Base-by-base conservation (phyloP, 1,139 yeast species). In the Debaryomyces coudertii region DNA sequence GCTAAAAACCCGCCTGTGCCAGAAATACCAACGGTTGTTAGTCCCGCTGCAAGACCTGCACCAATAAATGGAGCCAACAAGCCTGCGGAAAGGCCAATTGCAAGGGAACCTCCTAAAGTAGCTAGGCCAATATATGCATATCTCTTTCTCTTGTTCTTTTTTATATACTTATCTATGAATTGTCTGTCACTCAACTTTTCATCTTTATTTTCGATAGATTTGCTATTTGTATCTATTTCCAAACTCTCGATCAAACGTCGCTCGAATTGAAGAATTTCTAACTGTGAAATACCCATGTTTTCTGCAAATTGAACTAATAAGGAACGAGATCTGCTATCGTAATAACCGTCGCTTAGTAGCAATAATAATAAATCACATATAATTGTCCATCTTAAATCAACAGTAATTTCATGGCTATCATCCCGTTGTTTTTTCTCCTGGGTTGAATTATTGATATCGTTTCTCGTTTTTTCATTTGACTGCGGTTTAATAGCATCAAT, bases 1-100 rank as follows among this genome's bases (percentile, higher is more conserved):
- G 98, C 97, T 33, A 95, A 71, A 56, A 95, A 93, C 1, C 96
- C 89, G 15, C 90, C 69, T 0, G 99, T 90, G 16, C 99, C 99
- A 1, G 89, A 76, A 23, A 95, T 87, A 23, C 99, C 99, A 25
- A 93, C 83, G 0, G 99, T 93, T 0, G 98, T 86, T 38, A 95
- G 73, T 8, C 99, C 99, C 2, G 99, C 98, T 2, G 99, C 99
- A 23, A 95, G 63, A 56, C 99, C 99, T 1, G 98, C 98, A 38
- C 99, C 99, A 58, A 95, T 95, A 4, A 95, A 96, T 0, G 99
- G 99, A 0, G 99, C 99, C 42, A 95, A 71, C 40, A 95, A 68
- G 2, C 99, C 99, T 11, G 97, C 98, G 46, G 97, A 89, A 25
- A 95, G 73, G 1, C 99, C 99, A 48, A 95, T 82, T 1, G 95